Evolutionary conservation across 176 grass and related monocot genomes (phyloP).

Genomic region (Musa beccarii): DNA sequence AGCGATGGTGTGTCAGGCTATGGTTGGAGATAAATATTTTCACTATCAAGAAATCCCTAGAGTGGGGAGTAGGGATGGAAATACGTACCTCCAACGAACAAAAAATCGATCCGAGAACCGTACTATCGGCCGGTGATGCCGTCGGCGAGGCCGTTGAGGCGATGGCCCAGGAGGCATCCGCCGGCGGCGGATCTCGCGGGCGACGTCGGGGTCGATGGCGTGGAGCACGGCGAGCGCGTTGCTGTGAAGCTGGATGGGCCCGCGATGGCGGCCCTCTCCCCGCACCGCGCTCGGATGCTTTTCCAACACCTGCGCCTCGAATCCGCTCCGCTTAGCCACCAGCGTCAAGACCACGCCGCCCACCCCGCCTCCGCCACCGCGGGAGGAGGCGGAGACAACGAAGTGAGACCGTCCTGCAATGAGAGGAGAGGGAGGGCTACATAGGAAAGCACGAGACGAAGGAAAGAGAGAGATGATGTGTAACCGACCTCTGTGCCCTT

Average conservation of each 20-base stretch:
- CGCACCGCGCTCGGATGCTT: not conserved
- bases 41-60: too few species aligned
- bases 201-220: conserved; percentile 10
- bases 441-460: too few species aligned
- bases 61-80: not conserved
- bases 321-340: not conserved
- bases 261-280: not conserved
- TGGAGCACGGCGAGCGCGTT: not conserved
- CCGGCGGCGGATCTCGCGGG: not conserved
- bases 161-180: not conserved
- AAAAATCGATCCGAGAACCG: not conserved
- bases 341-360: not conserved
- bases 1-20: too few species aligned
- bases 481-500: too few species aligned
- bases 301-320: not conserved
- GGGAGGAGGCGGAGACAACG: too few species aligned
- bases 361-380: not conserved
- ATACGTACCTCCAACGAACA: not conserved
- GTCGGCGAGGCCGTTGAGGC: not conserved
- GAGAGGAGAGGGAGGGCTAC: too few species aligned
- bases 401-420: too few species aligned
- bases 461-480: too few species aligned
- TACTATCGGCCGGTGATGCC: not conserved
- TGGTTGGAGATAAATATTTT: too few species aligned
- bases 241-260: not conserved